These are phyloP conservation scores for Yamadazyma kanchanaburiensis DNA, from an alignment of 1,139 yeast genomes.

Conservation along the genomic window DNA sequence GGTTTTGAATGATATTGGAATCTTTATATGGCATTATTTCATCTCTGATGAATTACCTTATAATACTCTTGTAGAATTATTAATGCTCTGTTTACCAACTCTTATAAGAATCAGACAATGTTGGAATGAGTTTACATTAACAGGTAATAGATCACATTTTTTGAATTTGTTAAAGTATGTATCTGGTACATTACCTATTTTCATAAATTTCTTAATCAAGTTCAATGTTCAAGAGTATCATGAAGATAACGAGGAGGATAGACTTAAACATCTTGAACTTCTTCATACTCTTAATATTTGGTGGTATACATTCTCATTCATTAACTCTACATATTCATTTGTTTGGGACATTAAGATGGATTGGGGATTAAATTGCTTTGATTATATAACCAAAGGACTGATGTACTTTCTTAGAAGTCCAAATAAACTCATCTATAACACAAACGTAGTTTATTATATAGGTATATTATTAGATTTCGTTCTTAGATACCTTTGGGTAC, in stretches of 20 bases:
- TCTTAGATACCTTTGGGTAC: constrained; percentile 74
- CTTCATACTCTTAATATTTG: constrained; percentile 17
- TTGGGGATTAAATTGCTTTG: constrained; percentile 73
- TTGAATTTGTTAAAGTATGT: constrained; percentile 73
- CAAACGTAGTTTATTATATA: constrained; percentile 35
- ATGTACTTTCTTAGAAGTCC: constrained; percentile 17
- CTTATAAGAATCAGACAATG: constrained; percentile 79
- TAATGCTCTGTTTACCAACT: constrained; percentile 59
- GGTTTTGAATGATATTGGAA: constrained; percentile 66
- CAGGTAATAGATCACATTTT: constrained; percentile 54
- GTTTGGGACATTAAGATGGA: constrained; percentile 88
- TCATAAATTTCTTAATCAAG: constrained; percentile 41
- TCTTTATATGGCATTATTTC: constrained; percentile 37
- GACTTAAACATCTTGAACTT: constrained; percentile 10
- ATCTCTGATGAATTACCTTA: constrained; percentile 22
- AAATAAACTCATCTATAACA: constrained; percentile 18
- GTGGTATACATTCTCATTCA: constrained; percentile 52
- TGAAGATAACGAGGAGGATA: constrained; percentile 10
- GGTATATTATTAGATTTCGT: constrained; percentile 60
- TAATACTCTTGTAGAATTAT: constrained; percentile 41
- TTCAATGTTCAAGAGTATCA: constrained; percentile 11
- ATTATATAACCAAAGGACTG: constrained; percentile 15
- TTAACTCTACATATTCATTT: constrained; percentile 76
- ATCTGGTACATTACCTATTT: constrained; percentile 63
- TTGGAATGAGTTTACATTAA: constrained; percentile 56